These are phyloP conservation scores for Flueggea neowawraea DNA, from an alignment of 441 rosid species.

Conservation along the genomic window DNA sequence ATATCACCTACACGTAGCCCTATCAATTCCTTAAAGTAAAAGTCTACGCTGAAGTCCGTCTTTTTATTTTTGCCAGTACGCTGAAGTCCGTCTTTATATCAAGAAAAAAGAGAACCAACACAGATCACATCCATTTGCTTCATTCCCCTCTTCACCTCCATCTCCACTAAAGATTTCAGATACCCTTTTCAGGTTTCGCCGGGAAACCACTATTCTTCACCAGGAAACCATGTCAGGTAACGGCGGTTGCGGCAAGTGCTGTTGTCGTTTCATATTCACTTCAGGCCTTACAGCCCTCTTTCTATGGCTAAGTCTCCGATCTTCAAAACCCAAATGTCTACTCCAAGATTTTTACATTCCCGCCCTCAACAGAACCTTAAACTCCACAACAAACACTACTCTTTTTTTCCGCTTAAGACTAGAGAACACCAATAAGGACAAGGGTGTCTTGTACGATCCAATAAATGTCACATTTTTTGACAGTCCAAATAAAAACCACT, in stretches of 20 bases:
- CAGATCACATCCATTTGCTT: too few species aligned
- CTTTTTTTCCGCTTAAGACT: conserved; percentile 42
- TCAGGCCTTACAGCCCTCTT: conserved; percentile 57
- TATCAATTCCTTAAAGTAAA: too few species aligned
- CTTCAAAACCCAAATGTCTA: conserved; percentile 45
- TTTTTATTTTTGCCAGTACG: too few species aligned
- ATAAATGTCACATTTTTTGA: conserved; percentile 44
- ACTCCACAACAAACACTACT: conserved; percentile 23
- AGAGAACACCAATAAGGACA: conserved; percentile 58
- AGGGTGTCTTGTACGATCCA: conserved; percentile 58
- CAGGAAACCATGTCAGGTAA: conserved; percentile 24
- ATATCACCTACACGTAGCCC: too few species aligned
- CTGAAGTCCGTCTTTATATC: too few species aligned
- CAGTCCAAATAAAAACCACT: conserved; percentile 7
- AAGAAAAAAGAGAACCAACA: too few species aligned
- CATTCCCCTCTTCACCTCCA: neutral
- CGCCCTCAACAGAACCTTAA: conserved; percentile 44
- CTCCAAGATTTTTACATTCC: conserved; percentile 47
- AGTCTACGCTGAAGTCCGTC: too few species aligned
- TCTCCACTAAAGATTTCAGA: neutral
- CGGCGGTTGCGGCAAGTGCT: conserved; percentile 36
- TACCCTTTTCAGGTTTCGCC: neutral
- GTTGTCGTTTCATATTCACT: conserved; percentile 49
- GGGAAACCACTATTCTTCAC: neutral
- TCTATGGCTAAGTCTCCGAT: conserved; percentile 64